A percentile compares a stretch with the other conserved stretches of the same genome.
Evolutionary conservation across 805 yeast species (phyloP).

Genomic region (Starmerella floris): DNA sequence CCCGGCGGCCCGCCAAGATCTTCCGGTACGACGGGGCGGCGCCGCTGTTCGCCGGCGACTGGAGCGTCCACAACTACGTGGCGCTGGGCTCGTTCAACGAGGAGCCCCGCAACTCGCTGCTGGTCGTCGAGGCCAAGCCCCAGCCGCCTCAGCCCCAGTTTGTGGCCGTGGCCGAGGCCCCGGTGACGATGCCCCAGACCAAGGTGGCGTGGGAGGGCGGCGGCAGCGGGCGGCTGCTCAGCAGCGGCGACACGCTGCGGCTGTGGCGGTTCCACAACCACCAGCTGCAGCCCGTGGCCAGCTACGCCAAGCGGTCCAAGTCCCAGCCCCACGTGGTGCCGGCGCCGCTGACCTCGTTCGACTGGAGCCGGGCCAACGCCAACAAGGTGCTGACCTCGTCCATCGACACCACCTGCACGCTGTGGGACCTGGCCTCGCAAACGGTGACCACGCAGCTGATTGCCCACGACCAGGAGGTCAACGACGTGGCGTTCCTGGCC

Average conservation of each 20-base stretch:
- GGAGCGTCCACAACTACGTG: slow-evolving; percentile 39
- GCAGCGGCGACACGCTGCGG: slow-evolving; percentile 60
- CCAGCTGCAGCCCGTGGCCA: slow-evolving; percentile 31
- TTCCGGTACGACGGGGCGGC: slow-evolving; percentile 31
- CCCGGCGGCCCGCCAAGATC: background rate
- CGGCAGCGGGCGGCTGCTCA: slow-evolving; percentile 36
- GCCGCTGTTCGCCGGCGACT: slow-evolving; percentile 41
- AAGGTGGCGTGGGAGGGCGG: slow-evolving; percentile 55
- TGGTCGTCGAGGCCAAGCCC: slow-evolving; percentile 21
- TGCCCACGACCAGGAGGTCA: slow-evolving; percentile 93
- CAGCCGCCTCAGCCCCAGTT: slow-evolving; percentile 2
- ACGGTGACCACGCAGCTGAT: slow-evolving; percentile 82
- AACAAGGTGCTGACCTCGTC: slow-evolving; percentile 66
- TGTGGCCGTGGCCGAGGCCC: slow-evolving; percentile 28
- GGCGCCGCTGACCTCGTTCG: slow-evolving; percentile 89
- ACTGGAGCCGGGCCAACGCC: slow-evolving; percentile 72
- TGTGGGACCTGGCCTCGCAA: slow-evolving; percentile 71
- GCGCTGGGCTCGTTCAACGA: slow-evolving; percentile 74
- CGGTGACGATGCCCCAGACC: slow-evolving; percentile 56
- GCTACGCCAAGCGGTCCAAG: slow-evolving; percentile 32
- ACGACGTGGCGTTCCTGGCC: slow-evolving; percentile 74
- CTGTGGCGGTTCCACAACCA: slow-evolving; percentile 40
- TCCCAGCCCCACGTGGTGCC: slow-evolving; percentile 26
- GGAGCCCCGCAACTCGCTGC: slow-evolving; percentile 52
- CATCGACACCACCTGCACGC: slow-evolving; percentile 92